Evolutionary conservation across 192 early-diverging fungal genomes (phyloP), one percentile per base, ranked within the genome.

Genomic region (Entomortierella chlamydospora): DNA sequence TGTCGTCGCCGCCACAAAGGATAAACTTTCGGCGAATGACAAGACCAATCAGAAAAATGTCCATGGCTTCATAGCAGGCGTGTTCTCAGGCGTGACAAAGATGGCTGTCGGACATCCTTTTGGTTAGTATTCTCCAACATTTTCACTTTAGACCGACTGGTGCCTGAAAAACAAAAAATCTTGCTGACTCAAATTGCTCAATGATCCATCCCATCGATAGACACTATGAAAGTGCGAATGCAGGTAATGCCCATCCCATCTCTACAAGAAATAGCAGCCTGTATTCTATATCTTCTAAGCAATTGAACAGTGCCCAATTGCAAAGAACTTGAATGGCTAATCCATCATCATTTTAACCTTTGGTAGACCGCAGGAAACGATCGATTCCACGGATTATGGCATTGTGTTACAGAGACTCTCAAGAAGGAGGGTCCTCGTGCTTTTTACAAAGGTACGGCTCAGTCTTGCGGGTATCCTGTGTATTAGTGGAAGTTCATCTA

Each of bases 51-150:
- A 67, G 82, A 88, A 65, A 84, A 89, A 49, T 30, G 88, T 68
- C 78, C 87, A 64, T 61, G 93, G 93, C 4, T 94, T 94, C 71
- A 81, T 87, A 17, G 91, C 90, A 5, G 93, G 93, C 22, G 80
- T 92, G 22, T 87, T 88, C 4, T 93, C 91, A 13, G 93, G 93
- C 17, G 86, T 92, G 20, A 95, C 93, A 17, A 95, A 95, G 62
- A 76, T 95, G 47, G 77, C 83, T 50, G 93, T 95, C 7, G 92
- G 92, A n/a, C 92, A 95, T 71, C 93, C 93, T 26, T 95, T 93
- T 70, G 89, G 88, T 89, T 87, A 61, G 8, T 18, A 55, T 30
- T 28, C n/a, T n/a, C n/a, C n/a, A n/a, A n/a, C n/a, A n/a, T n/a
- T 39, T 61, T 54, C 20, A 47, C 15, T 34, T 2, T 10, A 30